These are phyloP conservation scores for Linum trigynum DNA, from an alignment of 345 rosid species.

Conservation along the genomic window DNA sequence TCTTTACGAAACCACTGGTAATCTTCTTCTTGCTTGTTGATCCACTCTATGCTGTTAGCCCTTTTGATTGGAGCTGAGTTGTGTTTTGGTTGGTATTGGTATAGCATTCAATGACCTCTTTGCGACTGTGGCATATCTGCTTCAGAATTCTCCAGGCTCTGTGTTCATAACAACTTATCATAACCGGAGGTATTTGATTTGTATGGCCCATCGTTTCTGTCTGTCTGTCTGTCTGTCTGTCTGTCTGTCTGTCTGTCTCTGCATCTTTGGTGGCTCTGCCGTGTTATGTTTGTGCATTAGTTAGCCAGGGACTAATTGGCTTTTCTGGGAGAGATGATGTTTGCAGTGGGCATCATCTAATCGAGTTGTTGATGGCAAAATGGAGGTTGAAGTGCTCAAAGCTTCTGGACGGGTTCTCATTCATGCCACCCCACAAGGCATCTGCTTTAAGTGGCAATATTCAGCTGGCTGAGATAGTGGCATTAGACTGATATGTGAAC, in stretches of 20 bases:
- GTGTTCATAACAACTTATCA: constrained; percentile 85
- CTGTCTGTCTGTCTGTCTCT: background rate
- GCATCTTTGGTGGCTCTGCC: background rate
- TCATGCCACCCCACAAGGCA: constrained; percentile 68
- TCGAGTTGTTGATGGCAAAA: constrained; percentile 78
- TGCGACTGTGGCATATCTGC: constrained; percentile 69
- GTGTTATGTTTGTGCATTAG: too few relatives aligned
- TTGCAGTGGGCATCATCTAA: constrained; percentile 84
- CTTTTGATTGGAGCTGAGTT: constrained; percentile 8
- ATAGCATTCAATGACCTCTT: constrained; percentile 82
- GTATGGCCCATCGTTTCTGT: constrained; percentile 1
- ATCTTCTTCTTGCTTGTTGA: constrained; percentile 4
- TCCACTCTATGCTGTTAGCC: background rate
- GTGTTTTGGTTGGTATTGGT: constrained; percentile 12
- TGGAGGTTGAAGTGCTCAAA: constrained; percentile 76
- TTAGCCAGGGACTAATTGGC: too few relatives aligned
- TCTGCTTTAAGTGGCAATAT: constrained; percentile 55
- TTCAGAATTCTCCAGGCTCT: constrained; percentile 56
- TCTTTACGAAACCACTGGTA: constrained; percentile 71
- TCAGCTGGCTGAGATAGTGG: constrained; percentile 57
- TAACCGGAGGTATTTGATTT: constrained; percentile 59
- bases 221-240: background rate
- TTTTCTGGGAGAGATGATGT: background rate
- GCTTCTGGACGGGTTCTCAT: constrained; percentile 69
- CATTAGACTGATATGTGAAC: too few relatives aligned